Evolutionary conservation across 2,329 filamentous ascomycete genomes (phyloP).

Genomic region (Nemania diffusa): DNA sequence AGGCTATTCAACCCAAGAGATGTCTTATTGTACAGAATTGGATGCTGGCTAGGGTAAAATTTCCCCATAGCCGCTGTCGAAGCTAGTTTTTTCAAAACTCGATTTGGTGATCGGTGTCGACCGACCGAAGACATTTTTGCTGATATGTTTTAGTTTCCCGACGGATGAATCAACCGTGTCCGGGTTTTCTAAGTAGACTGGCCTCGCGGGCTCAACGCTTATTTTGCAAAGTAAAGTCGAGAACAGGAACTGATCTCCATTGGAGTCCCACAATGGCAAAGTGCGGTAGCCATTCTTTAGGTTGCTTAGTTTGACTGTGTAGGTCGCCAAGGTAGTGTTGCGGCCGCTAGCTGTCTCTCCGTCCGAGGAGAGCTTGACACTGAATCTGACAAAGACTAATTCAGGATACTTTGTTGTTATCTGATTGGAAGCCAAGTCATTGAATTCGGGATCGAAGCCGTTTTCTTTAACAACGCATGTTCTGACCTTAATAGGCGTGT

Average conservation of each 20-base stretch:
- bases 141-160: slow-evolving; percentile 66
- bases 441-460: slow-evolving; percentile 91
- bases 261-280: slow-evolving; percentile 85
- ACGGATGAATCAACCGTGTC: slow-evolving; percentile 54
- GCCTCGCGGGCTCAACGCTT: slow-evolving; percentile 69
- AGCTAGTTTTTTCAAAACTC: slow-evolving; percentile 60
- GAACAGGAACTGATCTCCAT: slow-evolving; percentile 93
- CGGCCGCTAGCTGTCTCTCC: slow-evolving; percentile 74
- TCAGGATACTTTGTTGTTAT: slow-evolving; percentile 95
- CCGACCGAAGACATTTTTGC: slow-evolving; percentile 68
- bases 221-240: slow-evolving; percentile 94
- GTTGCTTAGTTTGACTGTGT: slow-evolving; percentile 90
- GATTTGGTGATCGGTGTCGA: slow-evolving; percentile 61
- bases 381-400: slow-evolving; percentile 92
- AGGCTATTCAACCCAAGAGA: slow-evolving; percentile 34
- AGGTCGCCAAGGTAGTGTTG: slow-evolving; percentile 79
- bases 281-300: slow-evolving; percentile 94
- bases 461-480: slow-evolving; percentile 87
- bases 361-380: slow-evolving; percentile 86
- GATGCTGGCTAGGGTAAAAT: slow-evolving; percentile 35
- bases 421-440: slow-evolving; percentile 80
- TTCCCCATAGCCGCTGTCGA: slow-evolving; percentile 54
- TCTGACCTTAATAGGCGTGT: slow-evolving; percentile 77
- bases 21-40: slow-evolving; percentile 32
- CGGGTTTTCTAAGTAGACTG: slow-evolving; percentile 64